phyloP scores from a whole-genome alignment of 768 basidiomycete genomes.

The Calocera viscosa region DNA sequence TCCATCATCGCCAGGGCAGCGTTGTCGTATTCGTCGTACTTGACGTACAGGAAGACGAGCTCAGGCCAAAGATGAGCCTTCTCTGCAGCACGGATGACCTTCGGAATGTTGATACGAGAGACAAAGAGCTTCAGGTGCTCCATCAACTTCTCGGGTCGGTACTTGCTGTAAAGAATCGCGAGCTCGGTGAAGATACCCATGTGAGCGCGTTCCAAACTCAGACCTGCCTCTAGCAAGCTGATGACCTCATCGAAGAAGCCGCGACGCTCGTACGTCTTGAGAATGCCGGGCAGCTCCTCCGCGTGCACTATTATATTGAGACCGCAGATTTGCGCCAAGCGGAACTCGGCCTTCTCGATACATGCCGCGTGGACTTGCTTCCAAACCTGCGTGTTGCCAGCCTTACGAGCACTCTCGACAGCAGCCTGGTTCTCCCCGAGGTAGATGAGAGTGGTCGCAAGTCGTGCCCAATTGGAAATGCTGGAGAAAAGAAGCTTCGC shows the following conservation, averaged over 20 bases:
- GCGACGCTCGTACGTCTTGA: conserved; percentile 76
- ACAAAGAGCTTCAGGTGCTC: conserved; percentile 96
- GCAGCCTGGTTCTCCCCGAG: conserved; percentile 96
- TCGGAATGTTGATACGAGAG: conserved; percentile 94
- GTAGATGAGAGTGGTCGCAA: conserved; percentile 97
- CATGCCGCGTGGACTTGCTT: conserved; percentile 98
- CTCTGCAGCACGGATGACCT: conserved; percentile 94
- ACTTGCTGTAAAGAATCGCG: conserved; percentile 85
- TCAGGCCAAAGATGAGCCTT: conserved; percentile 97
- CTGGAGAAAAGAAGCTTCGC: conserved; percentile 90
- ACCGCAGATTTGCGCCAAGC: conserved; percentile 96
- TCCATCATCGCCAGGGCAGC: conserved; percentile 98
- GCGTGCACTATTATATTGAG: conserved; percentile 95
- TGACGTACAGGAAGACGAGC: conserved; percentile 95
- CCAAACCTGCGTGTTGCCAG: conserved; percentile 99
- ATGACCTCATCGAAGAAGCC: conserved; percentile 95
- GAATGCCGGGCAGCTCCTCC: conserved; percentile 60
- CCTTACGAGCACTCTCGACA: conserved; percentile 97
- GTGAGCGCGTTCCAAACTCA: conserved; percentile 94
- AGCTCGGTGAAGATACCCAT: conserved; percentile 99
- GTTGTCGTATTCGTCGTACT: conserved; percentile 96
- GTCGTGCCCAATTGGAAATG: conserved; percentile 96
- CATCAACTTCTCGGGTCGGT: conserved; percentile 89
- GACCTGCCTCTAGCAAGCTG: conserved; percentile 78
- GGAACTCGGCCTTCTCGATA: conserved; percentile 94